Conservation (phyloP, 2,329 filamentous ascomycete genomes). For the Neofusicoccum cordaticola region DNA sequence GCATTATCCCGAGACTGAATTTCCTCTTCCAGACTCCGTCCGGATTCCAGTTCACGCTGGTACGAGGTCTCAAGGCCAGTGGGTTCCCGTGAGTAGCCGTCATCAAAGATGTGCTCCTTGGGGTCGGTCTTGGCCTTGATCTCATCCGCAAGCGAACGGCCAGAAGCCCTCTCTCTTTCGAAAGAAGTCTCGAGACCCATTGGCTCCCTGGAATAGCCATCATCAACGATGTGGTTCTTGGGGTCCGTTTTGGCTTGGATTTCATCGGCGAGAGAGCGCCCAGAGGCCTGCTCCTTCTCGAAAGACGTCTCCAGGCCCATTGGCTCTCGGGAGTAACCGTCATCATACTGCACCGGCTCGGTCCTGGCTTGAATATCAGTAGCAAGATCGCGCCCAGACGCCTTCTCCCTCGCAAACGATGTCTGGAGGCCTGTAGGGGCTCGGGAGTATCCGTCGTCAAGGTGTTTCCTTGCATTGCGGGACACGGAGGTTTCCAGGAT, state of each 20-base stretch:
- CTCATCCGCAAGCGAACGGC: conserved; percentile 10
- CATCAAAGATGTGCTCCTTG: background rate
- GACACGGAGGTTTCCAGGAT: conserved; percentile 7
- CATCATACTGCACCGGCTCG: background rate
- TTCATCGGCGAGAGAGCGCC: conserved; percentile 2
- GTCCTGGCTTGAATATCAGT: conserved; percentile 4
- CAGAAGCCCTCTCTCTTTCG: conserved; percentile 17
- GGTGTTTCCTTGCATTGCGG: background rate
- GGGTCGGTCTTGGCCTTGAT: background rate
- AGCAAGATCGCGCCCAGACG: conserved; percentile 7
- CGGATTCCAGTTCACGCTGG: conserved; percentile 17
- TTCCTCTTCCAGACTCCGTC: background rate
- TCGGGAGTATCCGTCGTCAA: conserved; percentile 5
- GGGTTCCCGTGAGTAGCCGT: conserved; percentile 15
- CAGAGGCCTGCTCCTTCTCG: conserved; percentile 17
- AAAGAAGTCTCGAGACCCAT: conserved; percentile 22
- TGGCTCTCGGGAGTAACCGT: conserved; percentile 19
- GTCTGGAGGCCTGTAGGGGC: conserved; percentile 21
- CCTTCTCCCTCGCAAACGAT: conserved; percentile 20
- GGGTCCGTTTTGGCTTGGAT: conserved; percentile 2
- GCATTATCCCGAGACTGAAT: background rate
- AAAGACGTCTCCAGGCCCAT: conserved; percentile 22
- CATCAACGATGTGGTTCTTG: background rate
- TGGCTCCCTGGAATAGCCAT: conserved; percentile 16
- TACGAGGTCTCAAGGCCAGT: conserved; percentile 22